phyloP scores from a whole-genome alignment of 2,329 filamentous ascomycete genomes.

The Sporothrix brasiliensis region DNA sequence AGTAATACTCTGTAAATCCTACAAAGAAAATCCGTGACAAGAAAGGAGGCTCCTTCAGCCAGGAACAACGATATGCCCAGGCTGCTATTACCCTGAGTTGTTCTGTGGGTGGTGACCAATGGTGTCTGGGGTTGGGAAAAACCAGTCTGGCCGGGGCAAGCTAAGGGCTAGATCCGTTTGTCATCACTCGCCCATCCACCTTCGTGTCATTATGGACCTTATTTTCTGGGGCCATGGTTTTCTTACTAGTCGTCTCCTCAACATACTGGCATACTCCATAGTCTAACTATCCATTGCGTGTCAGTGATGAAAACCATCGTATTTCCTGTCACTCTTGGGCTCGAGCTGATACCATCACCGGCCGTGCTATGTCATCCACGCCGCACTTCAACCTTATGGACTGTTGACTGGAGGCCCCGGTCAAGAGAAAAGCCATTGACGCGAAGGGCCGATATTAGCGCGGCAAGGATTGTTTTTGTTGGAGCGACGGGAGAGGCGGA shows the following conservation, averaged over 20 bases:
- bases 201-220: too few relatives aligned
- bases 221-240: neutral
- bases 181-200: neutral
- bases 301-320: neutral
- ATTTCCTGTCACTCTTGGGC: neutral
- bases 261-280: too few relatives aligned
- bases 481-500: neutral
- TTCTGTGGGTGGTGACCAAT: neutral
- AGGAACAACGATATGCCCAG: neutral
- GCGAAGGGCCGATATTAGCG: slow-evolving; percentile 19
- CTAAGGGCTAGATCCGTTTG: neutral
- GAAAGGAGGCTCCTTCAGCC: neutral
- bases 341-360: neutral
- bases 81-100: too few relatives aligned
- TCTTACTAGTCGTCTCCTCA: too few relatives aligned
- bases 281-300: too few relatives aligned
- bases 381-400: neutral
- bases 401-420: neutral
- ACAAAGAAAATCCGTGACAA: neutral
- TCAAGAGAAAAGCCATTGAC: neutral
- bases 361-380: neutral
- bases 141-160: slow-evolving; percentile 2
- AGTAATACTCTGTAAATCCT: neutral
- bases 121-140: neutral
- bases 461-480: slow-evolving; percentile 2